phyloP scores from a whole-genome alignment of 2,329 filamentous ascomycete genomes.

The Diaporthe sp. region DNA sequence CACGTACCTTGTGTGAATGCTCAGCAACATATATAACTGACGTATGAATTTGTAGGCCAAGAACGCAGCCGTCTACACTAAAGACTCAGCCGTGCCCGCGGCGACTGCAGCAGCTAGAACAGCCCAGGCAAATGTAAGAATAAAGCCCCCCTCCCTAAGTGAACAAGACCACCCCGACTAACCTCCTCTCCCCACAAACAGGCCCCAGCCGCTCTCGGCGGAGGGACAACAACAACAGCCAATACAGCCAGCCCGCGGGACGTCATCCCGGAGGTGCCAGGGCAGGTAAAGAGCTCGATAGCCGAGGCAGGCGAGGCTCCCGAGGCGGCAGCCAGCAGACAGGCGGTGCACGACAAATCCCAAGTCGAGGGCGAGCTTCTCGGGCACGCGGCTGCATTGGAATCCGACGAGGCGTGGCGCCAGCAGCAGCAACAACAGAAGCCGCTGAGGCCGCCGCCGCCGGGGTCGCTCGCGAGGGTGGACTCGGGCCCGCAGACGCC shows the following conservation, averaged over 20 bases:
- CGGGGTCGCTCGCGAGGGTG: neutral
- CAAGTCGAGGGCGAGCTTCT: constrained; percentile 80
- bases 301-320: constrained; percentile 70
- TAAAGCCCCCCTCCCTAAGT: fast-evolving
- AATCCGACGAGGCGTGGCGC: neutral
- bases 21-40: neutral
- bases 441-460: neutral
- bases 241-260: constrained; percentile 41
- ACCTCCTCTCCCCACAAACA: neutral
- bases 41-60: neutral
- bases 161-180: neutral
- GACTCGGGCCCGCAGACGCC: constrained; percentile 21
- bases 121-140: constrained; percentile 22
- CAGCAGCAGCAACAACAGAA: neutral
- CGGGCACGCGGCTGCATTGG: constrained; percentile 61
- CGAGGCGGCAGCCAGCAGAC: constrained; percentile 77
- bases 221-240: neutral
- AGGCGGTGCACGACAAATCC: constrained; percentile 81
- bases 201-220: constrained; percentile 1
- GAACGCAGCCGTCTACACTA: constrained; percentile 19
- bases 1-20: neutral
- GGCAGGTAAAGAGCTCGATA: constrained; percentile 69
- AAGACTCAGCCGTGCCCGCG: constrained; percentile 7
- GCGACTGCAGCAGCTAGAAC: constrained; percentile 15
- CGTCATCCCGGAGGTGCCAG: constrained; percentile 64